Conservation (phyloP, 2,329 filamentous ascomycete species). For the Alternaria panax region DNA sequence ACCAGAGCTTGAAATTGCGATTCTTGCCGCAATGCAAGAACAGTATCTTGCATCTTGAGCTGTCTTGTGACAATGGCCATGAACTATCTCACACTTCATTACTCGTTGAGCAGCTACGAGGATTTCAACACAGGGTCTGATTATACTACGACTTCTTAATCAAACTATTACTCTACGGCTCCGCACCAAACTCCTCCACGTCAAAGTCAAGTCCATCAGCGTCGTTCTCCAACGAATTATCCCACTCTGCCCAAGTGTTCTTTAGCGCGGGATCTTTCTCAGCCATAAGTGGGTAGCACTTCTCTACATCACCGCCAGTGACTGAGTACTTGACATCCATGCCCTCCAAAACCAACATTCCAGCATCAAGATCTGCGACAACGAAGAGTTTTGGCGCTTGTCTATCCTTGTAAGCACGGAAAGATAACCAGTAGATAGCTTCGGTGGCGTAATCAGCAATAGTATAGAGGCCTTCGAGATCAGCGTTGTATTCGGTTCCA, state of each 20-base stretch:
- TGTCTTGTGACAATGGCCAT: background rate
- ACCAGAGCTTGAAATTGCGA: too few relatives aligned
- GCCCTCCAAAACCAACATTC: background rate
- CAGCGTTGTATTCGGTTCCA: background rate
- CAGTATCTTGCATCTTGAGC: too few relatives aligned
- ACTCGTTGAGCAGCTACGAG: background rate
- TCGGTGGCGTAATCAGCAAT: background rate
- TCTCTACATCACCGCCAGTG: slow-evolving; percentile 2
- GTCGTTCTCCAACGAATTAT: background rate
- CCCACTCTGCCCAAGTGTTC: background rate
- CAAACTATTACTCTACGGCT: background rate
- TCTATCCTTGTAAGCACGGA: background rate
- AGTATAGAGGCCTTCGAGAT: background rate
- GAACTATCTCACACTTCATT: background rate
- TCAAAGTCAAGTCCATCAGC: slow-evolving; percentile 2
- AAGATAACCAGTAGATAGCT: background rate
- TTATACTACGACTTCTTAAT: background rate
- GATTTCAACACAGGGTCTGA: background rate
- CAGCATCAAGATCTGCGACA: background rate
- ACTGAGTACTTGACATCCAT: slow-evolving; percentile 2
- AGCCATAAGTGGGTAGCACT: slow-evolving; percentile 2
- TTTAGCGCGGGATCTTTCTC: background rate
- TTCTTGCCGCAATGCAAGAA: too few relatives aligned
- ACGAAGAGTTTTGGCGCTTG: background rate
- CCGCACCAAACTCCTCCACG: background rate